Percentiles rank a stretch among this genome's conserved stretches.
These are phyloP conservation scores for Cordyceps cicadae DNA, from an alignment of 2,329 filamentous ascomycete species.

Conservation along the genomic window DNA sequence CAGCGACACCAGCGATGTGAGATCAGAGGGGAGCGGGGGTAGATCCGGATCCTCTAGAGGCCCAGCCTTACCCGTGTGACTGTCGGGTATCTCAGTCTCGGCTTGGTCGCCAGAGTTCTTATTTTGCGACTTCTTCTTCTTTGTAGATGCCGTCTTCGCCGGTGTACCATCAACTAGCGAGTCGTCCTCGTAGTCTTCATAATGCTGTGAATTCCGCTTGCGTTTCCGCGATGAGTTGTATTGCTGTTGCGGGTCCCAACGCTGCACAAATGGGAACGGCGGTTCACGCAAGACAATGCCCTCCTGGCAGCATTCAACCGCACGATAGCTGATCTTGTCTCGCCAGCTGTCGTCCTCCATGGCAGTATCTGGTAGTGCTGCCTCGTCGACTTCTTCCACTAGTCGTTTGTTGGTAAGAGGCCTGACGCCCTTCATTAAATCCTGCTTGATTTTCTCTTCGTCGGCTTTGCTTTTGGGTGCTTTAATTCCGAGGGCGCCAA, in stretches of 20 bases:
- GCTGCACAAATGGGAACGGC: conserved; percentile 81
- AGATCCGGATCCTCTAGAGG: conserved; percentile 57
- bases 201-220: conserved; percentile 37
- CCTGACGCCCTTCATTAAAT: conserved; percentile 47
- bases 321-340: conserved; percentile 62
- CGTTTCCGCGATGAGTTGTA: conserved; percentile 35
- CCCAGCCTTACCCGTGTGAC: conserved; percentile 23
- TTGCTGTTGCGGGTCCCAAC: conserved; percentile 73
- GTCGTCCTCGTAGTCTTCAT: conserved; percentile 24
- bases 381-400: conserved; percentile 17
- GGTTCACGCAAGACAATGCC: conserved; percentile 62
- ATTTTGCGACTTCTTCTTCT: conserved; percentile 29
- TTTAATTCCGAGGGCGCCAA: conserved; percentile 62
- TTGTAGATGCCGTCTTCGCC: conserved; percentile 10
- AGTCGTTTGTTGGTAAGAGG: conserved; percentile 29
- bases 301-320: conserved; percentile 76
- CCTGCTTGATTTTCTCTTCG: conserved; percentile 52
- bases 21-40: conserved; percentile 51
- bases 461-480: conserved; percentile 61
- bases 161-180: conserved; percentile 9
- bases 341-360: conserved; percentile 59
- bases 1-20: conserved; percentile 44
- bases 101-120: conserved; percentile 19
- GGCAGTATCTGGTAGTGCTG: conserved; percentile 13
- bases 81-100: background rate